These are phyloP conservation scores for Trypanosoma scelopori DNA, from an alignment of 208 protist species.

Conservation along the genomic window DNA sequence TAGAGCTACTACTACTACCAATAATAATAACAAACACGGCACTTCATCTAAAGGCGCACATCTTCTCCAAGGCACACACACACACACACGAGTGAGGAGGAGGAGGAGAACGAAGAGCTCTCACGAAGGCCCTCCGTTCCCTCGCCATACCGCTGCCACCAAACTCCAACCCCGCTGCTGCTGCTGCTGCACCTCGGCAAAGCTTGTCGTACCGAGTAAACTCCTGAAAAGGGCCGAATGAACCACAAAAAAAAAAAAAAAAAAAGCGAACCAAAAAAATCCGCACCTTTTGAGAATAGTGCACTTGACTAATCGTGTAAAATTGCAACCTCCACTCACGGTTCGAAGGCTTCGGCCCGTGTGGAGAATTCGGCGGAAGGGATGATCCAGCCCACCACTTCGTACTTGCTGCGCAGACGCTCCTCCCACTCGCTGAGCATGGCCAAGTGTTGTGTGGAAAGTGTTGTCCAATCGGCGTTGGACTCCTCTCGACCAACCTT, in stretches of 20 bases:
- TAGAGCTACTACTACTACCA: no score
- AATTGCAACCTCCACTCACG: conserved; percentile 18
- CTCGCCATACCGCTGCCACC: no score
- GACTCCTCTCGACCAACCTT: conserved; percentile 73
- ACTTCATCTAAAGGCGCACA: no score
- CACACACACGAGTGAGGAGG: no score
- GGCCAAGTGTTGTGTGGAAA: conserved; percentile 53
- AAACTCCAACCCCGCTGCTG: no score
- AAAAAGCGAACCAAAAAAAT: conserved; percentile 1
- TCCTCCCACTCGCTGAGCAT: conserved; percentile 90
- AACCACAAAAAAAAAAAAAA: background rate
- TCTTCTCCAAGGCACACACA: no score
- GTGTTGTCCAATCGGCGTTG: conserved; percentile 85
- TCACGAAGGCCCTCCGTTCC: no score
- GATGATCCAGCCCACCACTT: conserved; percentile 73
- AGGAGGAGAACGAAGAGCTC: no score
- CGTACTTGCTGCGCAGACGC: conserved; percentile 80
- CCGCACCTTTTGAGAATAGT: background rate
- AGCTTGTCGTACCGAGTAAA: no score
- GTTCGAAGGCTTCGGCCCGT: conserved; percentile 40
- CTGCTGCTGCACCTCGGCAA: no score
- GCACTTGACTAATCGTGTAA: background rate
- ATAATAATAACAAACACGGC: no score
- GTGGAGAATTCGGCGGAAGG: conserved; percentile 58
- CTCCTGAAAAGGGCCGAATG: no score